Percentiles rank a stretch among this genome's conserved stretches.
phyloP scores from a whole-genome alignment of 345 rosid species.

The Salix viminalis region DNA sequence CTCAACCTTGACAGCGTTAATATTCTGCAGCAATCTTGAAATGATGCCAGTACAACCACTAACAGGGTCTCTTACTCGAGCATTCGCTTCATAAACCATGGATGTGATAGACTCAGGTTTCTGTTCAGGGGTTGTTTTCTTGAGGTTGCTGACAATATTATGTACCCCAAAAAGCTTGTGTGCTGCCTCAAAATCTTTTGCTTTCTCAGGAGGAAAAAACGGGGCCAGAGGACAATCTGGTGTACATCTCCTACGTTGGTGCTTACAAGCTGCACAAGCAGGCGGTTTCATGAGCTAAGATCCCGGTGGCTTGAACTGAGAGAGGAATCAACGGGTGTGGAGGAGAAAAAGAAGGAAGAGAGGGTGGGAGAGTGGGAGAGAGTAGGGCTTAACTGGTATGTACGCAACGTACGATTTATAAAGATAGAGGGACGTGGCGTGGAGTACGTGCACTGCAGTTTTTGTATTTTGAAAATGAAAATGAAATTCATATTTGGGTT shows the following conservation, averaged over 20 bases:
- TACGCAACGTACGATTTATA: background rate
- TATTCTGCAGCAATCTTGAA: background rate
- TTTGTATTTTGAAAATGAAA: background rate
- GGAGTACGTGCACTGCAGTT: background rate
- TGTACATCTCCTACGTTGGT: constrained; percentile 38
- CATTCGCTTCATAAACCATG: constrained; percentile 39
- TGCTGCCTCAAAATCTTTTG: constrained; percentile 29
- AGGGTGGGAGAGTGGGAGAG: background rate
- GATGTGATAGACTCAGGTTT: constrained; percentile 18
- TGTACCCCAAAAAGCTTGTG: constrained; percentile 45
- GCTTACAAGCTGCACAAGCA: constrained; percentile 52
- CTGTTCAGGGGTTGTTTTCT: background rate
- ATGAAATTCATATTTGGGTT: background rate
- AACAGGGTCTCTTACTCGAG: constrained; percentile 39
- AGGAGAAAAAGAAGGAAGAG: background rate
- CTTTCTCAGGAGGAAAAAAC: constrained; percentile 32
- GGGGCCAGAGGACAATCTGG: constrained; percentile 36
- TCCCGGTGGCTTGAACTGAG: background rate
- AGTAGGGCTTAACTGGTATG: background rate
- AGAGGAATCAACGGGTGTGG: background rate
- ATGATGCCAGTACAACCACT: constrained; percentile 28
- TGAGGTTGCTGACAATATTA: constrained; percentile 28
- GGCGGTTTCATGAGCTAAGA: background rate
- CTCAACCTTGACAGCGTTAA: background rate
- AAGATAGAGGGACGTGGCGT: background rate